Evolutionary conservation across 495 filamentous ascomycete species (phyloP).

Genomic region (Parathielavia hyrcaniae): DNA sequence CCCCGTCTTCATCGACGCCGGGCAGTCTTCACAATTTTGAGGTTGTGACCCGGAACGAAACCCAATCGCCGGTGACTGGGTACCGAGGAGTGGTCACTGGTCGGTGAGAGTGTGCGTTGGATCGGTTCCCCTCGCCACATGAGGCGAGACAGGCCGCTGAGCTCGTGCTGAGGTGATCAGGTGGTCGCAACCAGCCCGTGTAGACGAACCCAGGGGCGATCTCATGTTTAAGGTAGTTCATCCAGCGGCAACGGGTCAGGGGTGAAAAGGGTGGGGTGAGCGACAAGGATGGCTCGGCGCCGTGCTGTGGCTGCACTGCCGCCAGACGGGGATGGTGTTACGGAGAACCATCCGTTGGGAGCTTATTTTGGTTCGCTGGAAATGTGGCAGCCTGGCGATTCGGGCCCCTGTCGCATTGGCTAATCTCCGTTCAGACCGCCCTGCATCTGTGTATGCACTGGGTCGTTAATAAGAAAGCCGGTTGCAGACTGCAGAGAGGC

Average conservation of each 20-base stretch:
- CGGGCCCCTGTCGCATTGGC: conserved; percentile 5
- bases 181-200: conserved; percentile 4
- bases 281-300: conserved; percentile 2
- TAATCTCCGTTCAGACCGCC: conserved; percentile 2
- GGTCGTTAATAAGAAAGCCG: not conserved
- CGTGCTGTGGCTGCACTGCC: conserved; percentile 23
- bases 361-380: conserved; percentile 24
- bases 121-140: not conserved
- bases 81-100: not conserved
- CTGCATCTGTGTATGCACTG: too few relatives aligned
- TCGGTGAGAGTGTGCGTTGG: too few relatives aligned
- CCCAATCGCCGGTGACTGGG: not conserved
- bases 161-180: conserved; percentile 7
- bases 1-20: not conserved
- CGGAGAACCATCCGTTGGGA: too few relatives aligned
- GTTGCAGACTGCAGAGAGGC: not conserved
- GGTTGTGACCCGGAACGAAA: not conserved
- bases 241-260: not conserved
- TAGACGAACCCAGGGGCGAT: conserved; percentile 4
- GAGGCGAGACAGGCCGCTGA: conserved; percentile 3
- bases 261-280: conserved; percentile 12
- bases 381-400: conserved; percentile 32
- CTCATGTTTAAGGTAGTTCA: conserved; percentile 13
- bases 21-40: not conserved
- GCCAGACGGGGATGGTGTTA: conserved; percentile 18